phyloP scores from a whole-genome alignment of 2,329 filamentous ascomycete genomes.

The Penicillium polonicum region DNA sequence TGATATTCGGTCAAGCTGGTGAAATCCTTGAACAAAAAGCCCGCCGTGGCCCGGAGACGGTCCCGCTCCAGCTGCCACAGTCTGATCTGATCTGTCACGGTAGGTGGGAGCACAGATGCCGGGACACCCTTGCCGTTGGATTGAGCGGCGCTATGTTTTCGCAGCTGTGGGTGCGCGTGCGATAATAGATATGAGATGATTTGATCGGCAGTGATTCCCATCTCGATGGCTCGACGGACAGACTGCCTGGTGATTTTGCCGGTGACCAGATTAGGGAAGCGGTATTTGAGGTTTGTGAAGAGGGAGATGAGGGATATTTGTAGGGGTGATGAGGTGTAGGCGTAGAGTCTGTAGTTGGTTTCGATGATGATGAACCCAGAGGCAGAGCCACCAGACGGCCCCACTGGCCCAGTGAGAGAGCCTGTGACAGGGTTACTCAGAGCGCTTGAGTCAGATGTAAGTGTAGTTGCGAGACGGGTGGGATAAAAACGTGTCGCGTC shows the following conservation, averaged over 20 bases:
- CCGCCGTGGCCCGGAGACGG: slow-evolving; percentile 78
- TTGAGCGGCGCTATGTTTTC: slow-evolving; percentile 54
- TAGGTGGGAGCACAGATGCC: slow-evolving; percentile 78
- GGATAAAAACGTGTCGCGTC: slow-evolving; percentile 69
- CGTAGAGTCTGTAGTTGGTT: slow-evolving; percentile 96
- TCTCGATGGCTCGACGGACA: slow-evolving; percentile 79
- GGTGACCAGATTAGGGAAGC: slow-evolving; percentile 91
- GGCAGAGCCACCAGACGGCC: slow-evolving; percentile 32
- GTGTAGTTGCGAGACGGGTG: slow-evolving; percentile 87
- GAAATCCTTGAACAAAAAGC: slow-evolving; percentile 90
- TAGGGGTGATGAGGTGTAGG: slow-evolving; percentile 89
- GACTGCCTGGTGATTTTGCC: slow-evolving; percentile 87
- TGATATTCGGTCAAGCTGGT: slow-evolving; percentile 65
- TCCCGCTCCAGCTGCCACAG: slow-evolving; percentile 98
- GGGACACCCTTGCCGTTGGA: slow-evolving; percentile 42
- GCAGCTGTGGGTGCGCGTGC: slow-evolving; percentile 94
- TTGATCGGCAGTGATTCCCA: slow-evolving; percentile 91
- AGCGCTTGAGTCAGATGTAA: slow-evolving; percentile 73
- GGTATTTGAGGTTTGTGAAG: slow-evolving; percentile 82
- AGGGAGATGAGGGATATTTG: slow-evolving; percentile 92
- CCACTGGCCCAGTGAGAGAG: slow-evolving; percentile 50
- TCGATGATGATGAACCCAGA: slow-evolving; percentile 88
- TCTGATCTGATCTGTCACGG: slow-evolving; percentile 94
- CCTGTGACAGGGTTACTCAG: slow-evolving; percentile 71
- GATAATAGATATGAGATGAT: slow-evolving; percentile 90